Percentiles rank a stretch among this genome's conserved stretches.
These are phyloP conservation scores for Hydnomerulius pinastri DNA, from an alignment of 768 basidiomycete species.

Conservation along the genomic window DNA sequence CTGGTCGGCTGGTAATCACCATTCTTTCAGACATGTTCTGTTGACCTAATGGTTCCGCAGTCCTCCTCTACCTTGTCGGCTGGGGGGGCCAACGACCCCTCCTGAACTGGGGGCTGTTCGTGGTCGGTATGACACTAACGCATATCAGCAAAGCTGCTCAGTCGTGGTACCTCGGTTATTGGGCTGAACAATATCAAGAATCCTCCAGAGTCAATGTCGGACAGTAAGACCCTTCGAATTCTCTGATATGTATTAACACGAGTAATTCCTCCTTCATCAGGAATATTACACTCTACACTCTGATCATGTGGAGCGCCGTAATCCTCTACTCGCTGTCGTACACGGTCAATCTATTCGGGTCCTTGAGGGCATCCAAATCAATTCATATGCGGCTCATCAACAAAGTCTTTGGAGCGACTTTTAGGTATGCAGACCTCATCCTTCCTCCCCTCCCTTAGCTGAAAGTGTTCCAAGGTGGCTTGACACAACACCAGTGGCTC, in stretches of 20 bases:
- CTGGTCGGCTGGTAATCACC: constrained; percentile 19
- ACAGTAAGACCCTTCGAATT: constrained; percentile 26
- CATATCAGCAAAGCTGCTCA: constrained; percentile 27
- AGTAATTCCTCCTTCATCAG: constrained; percentile 32
- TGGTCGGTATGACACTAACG: constrained; percentile 19
- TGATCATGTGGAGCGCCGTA: constrained; percentile 34
- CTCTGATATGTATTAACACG: not conserved
- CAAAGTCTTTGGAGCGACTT: constrained; percentile 58
- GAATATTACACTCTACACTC: constrained; percentile 48
- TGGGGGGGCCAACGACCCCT: constrained; percentile 21
- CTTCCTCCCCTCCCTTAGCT: constrained; percentile 26
- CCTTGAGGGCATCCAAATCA: constrained; percentile 50
- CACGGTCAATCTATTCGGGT: constrained; percentile 45
- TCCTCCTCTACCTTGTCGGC: constrained; percentile 17
- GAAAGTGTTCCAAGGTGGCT: constrained; percentile 46
- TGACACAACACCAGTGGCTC: constrained; percentile 37
- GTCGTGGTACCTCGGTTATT: constrained; percentile 41
- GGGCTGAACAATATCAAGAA: constrained; percentile 28
- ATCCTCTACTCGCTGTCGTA: constrained; percentile 35
- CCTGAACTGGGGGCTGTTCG: constrained; percentile 33
- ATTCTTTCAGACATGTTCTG: not conserved
- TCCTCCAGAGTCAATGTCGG: constrained; percentile 32
- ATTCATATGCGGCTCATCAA: constrained; percentile 56
- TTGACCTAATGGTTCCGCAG: not conserved
- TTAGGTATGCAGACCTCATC: constrained; percentile 50